Base-by-base conservation (phyloP, 352 stramenopile species). In the Thraustotheca clavata region DNA sequence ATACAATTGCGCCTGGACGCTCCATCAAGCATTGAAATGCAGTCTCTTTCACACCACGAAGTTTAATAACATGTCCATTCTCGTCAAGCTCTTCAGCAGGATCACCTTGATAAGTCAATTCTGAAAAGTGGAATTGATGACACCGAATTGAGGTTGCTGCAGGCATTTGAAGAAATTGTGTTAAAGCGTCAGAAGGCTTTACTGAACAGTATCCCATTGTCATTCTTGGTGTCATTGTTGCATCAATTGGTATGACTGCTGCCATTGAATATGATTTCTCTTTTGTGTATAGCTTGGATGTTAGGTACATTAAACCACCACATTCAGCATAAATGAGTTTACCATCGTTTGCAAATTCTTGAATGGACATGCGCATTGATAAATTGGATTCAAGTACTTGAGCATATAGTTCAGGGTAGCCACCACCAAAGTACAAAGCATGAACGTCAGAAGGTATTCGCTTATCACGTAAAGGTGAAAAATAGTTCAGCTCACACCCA, bases 361-460 rank as follows among this genome's bases (percentile, higher is more conserved):
- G 18, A 18, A 73, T 59, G 18, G 63, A 62, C n/a, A 26, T 8
- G 8, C 57, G 41, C 20, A 73, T 48, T 0, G 27, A n/a, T 34
- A n/a, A 39, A 61, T 74, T 74, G 3, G 26, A 24, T 29, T 72
- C 48, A 22, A 74, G 50, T 6, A 29, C 32, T 20, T 26, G 34
- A 6, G 47, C 69, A 57, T 74, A 52, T 5, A 74, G 49, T 38
- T 74, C 69, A 12, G 69, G 69, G 40, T 74, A 74, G 4, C 69
- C 69, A 31, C 69, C 69, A 16, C 69, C 69, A 61, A 74, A 59
- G 40, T 72, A 72, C 29, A 74, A 16, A 0, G 34, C 69, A 72
- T 72, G 66, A 9, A 72, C 18, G 12, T 24, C 36, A n/a, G 52
- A 7, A 40, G 69, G 69, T 33, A 74, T 36, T 3, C 24, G 20